These are phyloP conservation scores for Poterioochromonas sp. DNA, from an alignment of 352 stramenopile species.

Conservation along the genomic window DNA sequence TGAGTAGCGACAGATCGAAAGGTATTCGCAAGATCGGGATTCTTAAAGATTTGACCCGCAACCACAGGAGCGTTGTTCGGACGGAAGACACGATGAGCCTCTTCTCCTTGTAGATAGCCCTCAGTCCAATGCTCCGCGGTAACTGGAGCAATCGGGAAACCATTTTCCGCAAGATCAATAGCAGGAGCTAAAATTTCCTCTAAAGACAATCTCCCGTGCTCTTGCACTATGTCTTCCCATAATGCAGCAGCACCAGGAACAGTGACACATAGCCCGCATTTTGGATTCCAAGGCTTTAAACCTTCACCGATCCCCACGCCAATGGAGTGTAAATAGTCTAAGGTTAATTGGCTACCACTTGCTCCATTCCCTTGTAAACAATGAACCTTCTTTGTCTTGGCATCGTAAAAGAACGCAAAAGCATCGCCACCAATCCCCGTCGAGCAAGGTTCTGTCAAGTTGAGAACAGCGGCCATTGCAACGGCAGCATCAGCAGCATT, in stretches of 20 bases:
- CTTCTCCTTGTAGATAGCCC: constrained; percentile 38
- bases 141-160: constrained; percentile 73
- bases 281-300: constrained; percentile 24
- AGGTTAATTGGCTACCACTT: constrained; percentile 63
- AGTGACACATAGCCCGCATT: constrained; percentile 49
- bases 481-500: constrained; percentile 82
- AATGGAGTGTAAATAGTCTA: constrained; percentile 49
- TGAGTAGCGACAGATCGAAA: constrained; percentile 64
- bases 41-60: constrained; percentile 65
- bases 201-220: constrained; percentile 60
- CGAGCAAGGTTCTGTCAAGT: constrained; percentile 55
- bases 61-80: constrained; percentile 43
- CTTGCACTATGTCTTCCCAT: constrained; percentile 66
- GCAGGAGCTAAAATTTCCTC: constrained; percentile 68
- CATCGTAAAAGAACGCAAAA: constrained; percentile 66
- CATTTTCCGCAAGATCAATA: constrained; percentile 73
- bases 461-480: constrained; percentile 57
- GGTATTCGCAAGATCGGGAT: constrained; percentile 66
- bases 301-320: neutral
- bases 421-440: constrained; percentile 46
- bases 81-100: constrained; percentile 33
- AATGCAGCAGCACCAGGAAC: constrained; percentile 80
- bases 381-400: constrained; percentile 61
- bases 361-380: constrained; percentile 82
- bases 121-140: constrained; percentile 56